Evolutionary conservation across 1,284 basidiomycete species (phyloP).

Genomic region (Entoloma clypeatum): DNA sequence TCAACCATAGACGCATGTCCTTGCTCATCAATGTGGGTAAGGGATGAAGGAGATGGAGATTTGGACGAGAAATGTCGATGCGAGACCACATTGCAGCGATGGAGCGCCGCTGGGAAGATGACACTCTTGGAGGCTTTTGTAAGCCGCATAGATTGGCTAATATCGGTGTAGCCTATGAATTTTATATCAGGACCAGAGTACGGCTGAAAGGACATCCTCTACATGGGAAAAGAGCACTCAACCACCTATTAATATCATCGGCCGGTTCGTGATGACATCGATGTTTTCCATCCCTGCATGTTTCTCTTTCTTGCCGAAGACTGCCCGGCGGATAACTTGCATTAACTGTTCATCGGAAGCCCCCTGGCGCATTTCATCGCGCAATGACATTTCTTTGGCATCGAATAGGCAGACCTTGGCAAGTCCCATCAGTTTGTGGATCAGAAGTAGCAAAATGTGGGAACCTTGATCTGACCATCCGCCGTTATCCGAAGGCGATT

Average conservation of each 20-base stretch:
- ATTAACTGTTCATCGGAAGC: conserved; percentile 64
- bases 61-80: neutral
- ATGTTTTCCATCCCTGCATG: conserved; percentile 83
- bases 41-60: conserved; percentile 17
- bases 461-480: conserved; percentile 86
- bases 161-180: conserved; percentile 13
- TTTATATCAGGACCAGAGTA: conserved; percentile 16
- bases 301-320: conserved; percentile 76
- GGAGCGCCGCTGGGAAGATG: too few species aligned
- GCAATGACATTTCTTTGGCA: conserved; percentile 77
- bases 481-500: conserved; percentile 82
- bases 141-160: neutral
- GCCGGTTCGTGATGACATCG: conserved; percentile 71
- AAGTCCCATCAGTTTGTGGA: conserved; percentile 1
- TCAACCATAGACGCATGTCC: conserved; percentile 82
- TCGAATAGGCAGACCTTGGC: conserved; percentile 83
- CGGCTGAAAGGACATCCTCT: conserved; percentile 17
- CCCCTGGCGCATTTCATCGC: conserved; percentile 67
- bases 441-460: conserved; percentile 12
- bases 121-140: neutral
- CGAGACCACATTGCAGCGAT: too few species aligned
- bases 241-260: conserved; percentile 91
- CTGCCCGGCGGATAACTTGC: conserved; percentile 60
- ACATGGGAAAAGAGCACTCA: conserved; percentile 46
- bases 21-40: conserved; percentile 70